Evolutionary conservation across 2,329 filamentous ascomycete species (phyloP).

Genomic region (Microthyrium microscopicum): DNA sequence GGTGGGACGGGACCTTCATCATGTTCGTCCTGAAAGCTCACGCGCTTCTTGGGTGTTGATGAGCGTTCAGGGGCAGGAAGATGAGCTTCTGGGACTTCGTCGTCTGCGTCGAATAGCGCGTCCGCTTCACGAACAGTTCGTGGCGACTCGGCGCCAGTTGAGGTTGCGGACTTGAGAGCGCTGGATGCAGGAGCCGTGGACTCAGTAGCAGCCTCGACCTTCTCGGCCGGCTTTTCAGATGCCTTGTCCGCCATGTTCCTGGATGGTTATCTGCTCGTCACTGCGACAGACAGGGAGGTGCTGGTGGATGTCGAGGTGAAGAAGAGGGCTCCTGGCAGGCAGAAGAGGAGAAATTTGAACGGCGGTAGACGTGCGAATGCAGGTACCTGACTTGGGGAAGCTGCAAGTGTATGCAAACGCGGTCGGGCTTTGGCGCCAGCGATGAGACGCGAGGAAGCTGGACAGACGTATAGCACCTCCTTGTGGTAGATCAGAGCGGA

Average conservation of each 20-base stretch:
- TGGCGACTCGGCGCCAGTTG: conserved; percentile 16
- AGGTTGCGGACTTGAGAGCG: not conserved
- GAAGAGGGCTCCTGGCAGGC: too few species aligned
- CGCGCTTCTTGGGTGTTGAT: conserved; percentile 25
- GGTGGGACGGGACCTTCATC: conserved; percentile 43
- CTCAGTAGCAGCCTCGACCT: not conserved
- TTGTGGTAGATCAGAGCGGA: too few species aligned
- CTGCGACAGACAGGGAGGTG: too few species aligned
- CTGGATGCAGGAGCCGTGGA: not conserved
- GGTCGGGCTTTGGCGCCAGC: not conserved
- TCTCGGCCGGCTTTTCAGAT: conserved; percentile 5
- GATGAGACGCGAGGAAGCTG: too few species aligned
- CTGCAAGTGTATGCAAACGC: not conserved
- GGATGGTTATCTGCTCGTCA: too few species aligned
- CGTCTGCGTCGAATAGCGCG: conserved; percentile 49
- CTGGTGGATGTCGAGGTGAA: too few species aligned
- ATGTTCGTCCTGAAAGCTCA: conserved; percentile 32
- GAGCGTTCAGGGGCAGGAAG: conserved; percentile 19
- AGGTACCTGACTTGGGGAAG: not conserved
- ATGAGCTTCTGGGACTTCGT: conserved; percentile 33
- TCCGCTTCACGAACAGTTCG: conserved; percentile 23
- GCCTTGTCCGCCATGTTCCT: conserved; percentile 4
- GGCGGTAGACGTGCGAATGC: too few species aligned
- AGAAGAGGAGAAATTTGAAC: too few species aligned
- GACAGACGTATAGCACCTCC: too few species aligned